Base-by-base conservation (phyloP, 176 grass and related monocot species). In the Urochloa ruziziensis region DNA sequence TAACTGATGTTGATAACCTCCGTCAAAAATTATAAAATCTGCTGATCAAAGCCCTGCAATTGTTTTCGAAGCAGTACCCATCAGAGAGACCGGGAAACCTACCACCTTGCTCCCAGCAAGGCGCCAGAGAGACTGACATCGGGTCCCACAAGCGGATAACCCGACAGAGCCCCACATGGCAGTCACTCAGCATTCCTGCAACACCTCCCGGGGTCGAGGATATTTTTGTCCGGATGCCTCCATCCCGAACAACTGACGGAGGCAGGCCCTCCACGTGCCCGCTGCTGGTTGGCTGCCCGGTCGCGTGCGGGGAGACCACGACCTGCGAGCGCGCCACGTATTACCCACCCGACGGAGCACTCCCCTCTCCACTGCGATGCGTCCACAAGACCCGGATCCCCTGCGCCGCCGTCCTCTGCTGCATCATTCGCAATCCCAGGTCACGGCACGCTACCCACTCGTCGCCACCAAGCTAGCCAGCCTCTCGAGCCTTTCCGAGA, bases 221-320 rank as follows among this genome's bases (percentile, higher is more conserved):
- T 82, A 86, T 82, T 86, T 89, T 86, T 90, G 88, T 82, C 83
- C 78, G 64, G 59, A 86, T 77, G 56, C 56, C 78, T 43, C 53
- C 72, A 63, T 70, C 28, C 53, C 56, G n/a, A 71, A 19, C 73
- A 83, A 86, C 66, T 73, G 42, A 90, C 88, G 83, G 88, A 77
- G 65, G 43, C 43, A 18, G 23, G 18, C 7, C 3, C 58, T 10
- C 79, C 83, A 86, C 88, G 88, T 58, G 83, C 42, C 28, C 21
- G 2, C 0, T 30, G 6, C 9, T 16, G 29, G 8, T 78, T 90
- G 79, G 83, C 4, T 3, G 2, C 0, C 17, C 13, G 43, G 62
- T 85, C 63, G 53, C 16, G 44, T 73, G 44, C 10, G 0, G 34
- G 44, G 42, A 76, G 40, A 74, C 81, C 29, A 63, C 39, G 59